A percentile compares a stretch with the other conserved stretches of the same genome.
Evolutionary conservation across 2,329 filamentous ascomycete species (phyloP).

Genomic region (Rosellinia necatrix): DNA sequence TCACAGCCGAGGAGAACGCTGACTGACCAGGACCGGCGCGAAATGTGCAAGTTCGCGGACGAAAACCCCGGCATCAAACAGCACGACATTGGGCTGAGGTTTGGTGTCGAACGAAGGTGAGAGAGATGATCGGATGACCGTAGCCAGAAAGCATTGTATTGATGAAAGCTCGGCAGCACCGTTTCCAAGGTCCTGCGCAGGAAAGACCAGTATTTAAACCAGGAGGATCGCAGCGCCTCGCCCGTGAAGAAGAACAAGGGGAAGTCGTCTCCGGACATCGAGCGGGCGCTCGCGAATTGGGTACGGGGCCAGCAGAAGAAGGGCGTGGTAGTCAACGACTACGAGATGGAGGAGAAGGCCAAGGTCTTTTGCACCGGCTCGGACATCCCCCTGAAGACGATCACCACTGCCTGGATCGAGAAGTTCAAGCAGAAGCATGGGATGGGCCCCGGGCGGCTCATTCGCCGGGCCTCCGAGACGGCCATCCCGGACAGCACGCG

Average conservation of each 20-base stretch:
- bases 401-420: constrained; percentile 82
- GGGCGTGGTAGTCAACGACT: constrained; percentile 74
- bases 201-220: constrained; percentile 90
- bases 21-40: constrained; percentile 85
- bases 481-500: constrained; percentile 73
- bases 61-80: constrained; percentile 91
- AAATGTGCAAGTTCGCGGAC: constrained; percentile 93
- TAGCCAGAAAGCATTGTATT: constrained; percentile 32
- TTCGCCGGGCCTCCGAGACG: constrained; percentile 65
- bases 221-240: constrained; percentile 77
- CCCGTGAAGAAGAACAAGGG: constrained; percentile 83
- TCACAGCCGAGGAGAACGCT: constrained; percentile 82
- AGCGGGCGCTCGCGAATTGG: constrained; percentile 87
- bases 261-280: constrained; percentile 83
- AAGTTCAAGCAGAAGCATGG: constrained; percentile 93
- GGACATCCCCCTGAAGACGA: constrained; percentile 71
- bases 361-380: constrained; percentile 76
- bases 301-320: constrained; percentile 78
- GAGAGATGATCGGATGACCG: constrained; percentile 30
- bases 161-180: constrained; percentile 66
- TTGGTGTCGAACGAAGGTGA: constrained; percentile 97
- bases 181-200: constrained; percentile 97
- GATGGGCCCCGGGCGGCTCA: constrained; percentile 53
- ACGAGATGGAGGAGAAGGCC: constrained; percentile 84
- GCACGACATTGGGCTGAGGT: constrained; percentile 92